phyloP scores from a whole-genome alignment of 805 yeast genomes.

The Pichia insulana region DNA sequence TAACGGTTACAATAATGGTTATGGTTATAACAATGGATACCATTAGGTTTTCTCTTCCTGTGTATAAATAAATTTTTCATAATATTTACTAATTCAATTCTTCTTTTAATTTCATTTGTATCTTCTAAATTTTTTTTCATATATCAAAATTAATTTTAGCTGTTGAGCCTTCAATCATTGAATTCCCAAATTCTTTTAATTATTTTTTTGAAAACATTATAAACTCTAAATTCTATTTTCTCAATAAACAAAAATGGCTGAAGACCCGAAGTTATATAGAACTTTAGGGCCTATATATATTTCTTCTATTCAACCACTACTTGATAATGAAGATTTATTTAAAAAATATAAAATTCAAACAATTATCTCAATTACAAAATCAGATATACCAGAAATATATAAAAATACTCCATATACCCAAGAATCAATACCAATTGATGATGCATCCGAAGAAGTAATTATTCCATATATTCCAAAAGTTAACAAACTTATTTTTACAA shows the following conservation, averaged over 20 bases:
- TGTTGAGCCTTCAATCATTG: too few relatives aligned
- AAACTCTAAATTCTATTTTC: neutral
- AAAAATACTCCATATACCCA: constrained; percentile 35
- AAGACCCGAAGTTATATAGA: constrained; percentile 31
- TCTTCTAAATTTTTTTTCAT: too few relatives aligned
- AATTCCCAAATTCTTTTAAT: too few relatives aligned
- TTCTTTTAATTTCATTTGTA: neutral
- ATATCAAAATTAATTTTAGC: too few relatives aligned
- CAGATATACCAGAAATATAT: constrained; percentile 47
- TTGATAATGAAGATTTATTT: constrained; percentile 41
- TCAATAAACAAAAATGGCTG: constrained; percentile 1
- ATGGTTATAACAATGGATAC: neutral
- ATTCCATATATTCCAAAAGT: constrained; percentile 52
- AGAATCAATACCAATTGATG: constrained; percentile 63
- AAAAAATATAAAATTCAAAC: constrained; percentile 53
- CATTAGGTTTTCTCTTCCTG: neutral
- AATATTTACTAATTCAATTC: neutral
- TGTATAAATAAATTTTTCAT: neutral
- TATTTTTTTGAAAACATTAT: too few relatives aligned
- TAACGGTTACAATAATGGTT: neutral
- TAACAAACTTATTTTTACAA: constrained; percentile 58
- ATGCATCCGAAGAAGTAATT: constrained; percentile 59
- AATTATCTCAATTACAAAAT: constrained; percentile 62
- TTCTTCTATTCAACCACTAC: constrained; percentile 63
- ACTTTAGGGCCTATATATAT: constrained; percentile 75